Base-by-base conservation (phyloP, 768 basidiomycete genomes). In the Amanita exitialis region DNA sequence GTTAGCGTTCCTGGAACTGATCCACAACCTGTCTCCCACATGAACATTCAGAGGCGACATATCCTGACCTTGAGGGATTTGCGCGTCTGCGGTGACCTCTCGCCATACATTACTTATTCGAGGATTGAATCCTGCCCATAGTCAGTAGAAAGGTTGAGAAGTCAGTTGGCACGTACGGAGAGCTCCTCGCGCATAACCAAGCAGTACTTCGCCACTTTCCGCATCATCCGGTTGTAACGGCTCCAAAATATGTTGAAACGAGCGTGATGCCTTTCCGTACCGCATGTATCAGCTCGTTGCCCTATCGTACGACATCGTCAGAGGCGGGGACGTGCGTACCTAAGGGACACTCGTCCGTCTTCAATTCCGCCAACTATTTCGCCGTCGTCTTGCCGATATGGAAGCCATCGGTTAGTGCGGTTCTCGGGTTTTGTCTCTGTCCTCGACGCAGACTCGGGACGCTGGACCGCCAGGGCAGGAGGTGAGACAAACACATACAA, bases 141-240 rank as follows among this genome's bases (percentile, higher is more conserved):
- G 21, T 53, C 3, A 53, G 44, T 6, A 36, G 27, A 21, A 42
- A 46, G 32, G n/a, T n/a, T 12, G 27, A 23, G 2, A 13, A n/a
- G 51, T 28, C 18, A 36, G 12, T 37, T n/a, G n/a, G 16, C 16
- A 67, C 71, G 36, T 44, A 74, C 77, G 64, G 69, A 78, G 71
- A 0, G 71, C 78, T 57, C 79, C 77, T 21, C 70, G 61, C 12
- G 75, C 70, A 56, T 79, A 80, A 16, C 77, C 78, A 7, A 60
- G 63, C 6, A 79, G 58, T 20, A 71, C 51, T 34, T 69, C 64
- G 4, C 58, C 59, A 47, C 69, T 68, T 27, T 62, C 54, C 3
- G 57, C 43, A 52, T 70, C 69, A 5, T 59, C 60, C 30, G 59
- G 59, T 25, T 64, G 56, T 4, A 66, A 61, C 0, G 77, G 63